phyloP scores from a whole-genome alignment of 2,329 filamentous ascomycete species.

The Paraconiothyrium brasiliense region DNA sequence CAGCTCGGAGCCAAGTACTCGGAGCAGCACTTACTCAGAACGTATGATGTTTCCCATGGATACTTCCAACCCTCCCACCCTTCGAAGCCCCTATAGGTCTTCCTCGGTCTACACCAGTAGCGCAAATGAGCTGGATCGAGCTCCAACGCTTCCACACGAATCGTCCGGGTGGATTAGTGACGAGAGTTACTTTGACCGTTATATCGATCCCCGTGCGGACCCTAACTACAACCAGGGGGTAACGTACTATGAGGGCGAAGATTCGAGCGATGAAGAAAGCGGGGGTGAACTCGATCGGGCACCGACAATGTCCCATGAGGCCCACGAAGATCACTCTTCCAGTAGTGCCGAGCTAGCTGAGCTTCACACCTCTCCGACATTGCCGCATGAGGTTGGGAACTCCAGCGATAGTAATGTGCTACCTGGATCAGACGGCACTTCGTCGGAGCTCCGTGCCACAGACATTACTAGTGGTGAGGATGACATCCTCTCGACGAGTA shows the following conservation, averaged over 20 bases:
- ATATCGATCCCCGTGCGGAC: background rate
- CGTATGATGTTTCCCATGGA: conserved; percentile 1
- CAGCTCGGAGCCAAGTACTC: background rate
- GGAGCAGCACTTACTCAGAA: background rate
- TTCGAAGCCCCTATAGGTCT: background rate
- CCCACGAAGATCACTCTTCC: background rate
- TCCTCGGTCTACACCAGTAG: conserved; percentile 4
- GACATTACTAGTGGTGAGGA: background rate
- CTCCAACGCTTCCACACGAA: conserved; percentile 2
- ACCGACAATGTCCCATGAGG: conserved; percentile 12
- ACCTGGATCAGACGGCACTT: background rate
- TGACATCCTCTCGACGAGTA: background rate
- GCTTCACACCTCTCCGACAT: background rate
- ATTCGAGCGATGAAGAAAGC: background rate
- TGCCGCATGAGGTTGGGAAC: conserved; percentile 4
- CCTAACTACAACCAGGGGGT: background rate
- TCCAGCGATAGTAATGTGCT: background rate
- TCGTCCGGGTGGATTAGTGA: background rate
- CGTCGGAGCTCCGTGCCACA: no score
- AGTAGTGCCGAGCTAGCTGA: background rate
- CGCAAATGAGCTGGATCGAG: conserved; percentile 4
- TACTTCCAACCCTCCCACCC: background rate
- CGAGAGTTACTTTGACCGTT: background rate
- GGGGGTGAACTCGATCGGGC: conserved; percentile 14
- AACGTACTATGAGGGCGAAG: background rate